These are phyloP conservation scores for Paecilomyces variotii DNA, from an alignment of 2,329 filamentous ascomycete species.

Conservation along the genomic window DNA sequence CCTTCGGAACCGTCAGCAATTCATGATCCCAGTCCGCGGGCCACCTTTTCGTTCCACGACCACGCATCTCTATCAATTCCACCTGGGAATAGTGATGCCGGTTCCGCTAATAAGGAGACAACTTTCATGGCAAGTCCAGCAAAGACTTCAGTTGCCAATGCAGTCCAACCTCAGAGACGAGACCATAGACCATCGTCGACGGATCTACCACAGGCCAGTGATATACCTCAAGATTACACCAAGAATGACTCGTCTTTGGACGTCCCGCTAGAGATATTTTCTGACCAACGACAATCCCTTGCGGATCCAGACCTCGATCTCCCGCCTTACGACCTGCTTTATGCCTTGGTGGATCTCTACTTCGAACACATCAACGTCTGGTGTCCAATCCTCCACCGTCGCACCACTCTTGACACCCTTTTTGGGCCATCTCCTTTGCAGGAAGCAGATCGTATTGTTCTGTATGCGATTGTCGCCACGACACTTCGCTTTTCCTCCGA, in stretches of 20 bases:
- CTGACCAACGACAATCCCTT: conserved; percentile 40
- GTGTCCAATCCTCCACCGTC: conserved; percentile 84
- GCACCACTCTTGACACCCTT: conserved; percentile 70
- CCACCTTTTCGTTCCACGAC: conserved; percentile 55
- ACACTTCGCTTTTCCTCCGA: conserved; percentile 79
- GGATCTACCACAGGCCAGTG: conserved; percentile 16
- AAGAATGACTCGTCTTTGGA: conserved; percentile 45
- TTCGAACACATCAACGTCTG: conserved; percentile 75
- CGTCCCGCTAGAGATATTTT: conserved; percentile 51
- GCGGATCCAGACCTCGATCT: conserved; percentile 55
- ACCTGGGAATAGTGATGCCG: conserved; percentile 40
- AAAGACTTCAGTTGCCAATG: conserved; percentile 21
- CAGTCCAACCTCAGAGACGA: conserved; percentile 14
- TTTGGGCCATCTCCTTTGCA: conserved; percentile 71
- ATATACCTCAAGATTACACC: conserved; percentile 31
- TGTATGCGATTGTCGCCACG: conserved; percentile 84
- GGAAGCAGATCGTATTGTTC: conserved; percentile 71
- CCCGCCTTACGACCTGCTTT: conserved; percentile 66
- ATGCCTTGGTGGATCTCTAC: conserved; percentile 65
- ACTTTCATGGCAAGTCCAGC: conserved; percentile 30
- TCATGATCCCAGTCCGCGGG: conserved; percentile 50
- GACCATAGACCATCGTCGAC: conserved; percentile 14
- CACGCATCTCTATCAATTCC: conserved; percentile 43
- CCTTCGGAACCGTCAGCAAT: conserved; percentile 44
- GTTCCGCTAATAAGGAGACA: conserved; percentile 40